Conservation (phyloP, 2,329 filamentous ascomycete genomes). For the Mycosphaerella arachidis region DNA sequence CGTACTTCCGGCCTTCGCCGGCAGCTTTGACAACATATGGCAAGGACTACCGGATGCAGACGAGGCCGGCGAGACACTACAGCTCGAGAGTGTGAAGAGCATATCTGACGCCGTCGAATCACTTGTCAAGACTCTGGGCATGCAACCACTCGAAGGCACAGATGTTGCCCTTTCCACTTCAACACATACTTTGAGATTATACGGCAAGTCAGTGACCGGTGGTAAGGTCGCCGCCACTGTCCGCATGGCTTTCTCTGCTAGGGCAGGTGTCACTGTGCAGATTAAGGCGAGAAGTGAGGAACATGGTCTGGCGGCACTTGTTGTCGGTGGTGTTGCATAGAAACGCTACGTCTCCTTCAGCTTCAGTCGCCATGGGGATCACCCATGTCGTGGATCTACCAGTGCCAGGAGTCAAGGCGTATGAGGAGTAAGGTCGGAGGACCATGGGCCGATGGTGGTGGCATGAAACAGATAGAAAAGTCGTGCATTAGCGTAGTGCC, state of each 20-base stretch:
- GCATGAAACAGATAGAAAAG: constrained; percentile 1
- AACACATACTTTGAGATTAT: constrained; percentile 90
- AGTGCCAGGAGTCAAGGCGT: neutral
- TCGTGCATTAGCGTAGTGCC: neutral
- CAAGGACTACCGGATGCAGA: constrained; percentile 70
- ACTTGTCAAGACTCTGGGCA: constrained; percentile 75
- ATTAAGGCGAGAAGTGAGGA: constrained; percentile 89
- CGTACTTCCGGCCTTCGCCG: constrained; percentile 85
- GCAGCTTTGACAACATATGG: constrained; percentile 95
- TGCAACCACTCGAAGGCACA: constrained; percentile 91
- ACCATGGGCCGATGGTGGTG: neutral
- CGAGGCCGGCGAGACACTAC: constrained; percentile 85
- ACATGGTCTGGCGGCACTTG: constrained; percentile 77
- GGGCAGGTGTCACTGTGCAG: constrained; percentile 93
- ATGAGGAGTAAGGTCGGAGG: neutral
- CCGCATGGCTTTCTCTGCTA: constrained; percentile 89
- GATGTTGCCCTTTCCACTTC: constrained; percentile 84
- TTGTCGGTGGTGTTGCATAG: constrained; percentile 79
- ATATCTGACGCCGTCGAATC: constrained; percentile 95
- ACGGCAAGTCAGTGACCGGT: constrained; percentile 89
- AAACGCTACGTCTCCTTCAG: constrained; percentile 19
- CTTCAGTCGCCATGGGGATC: neutral
- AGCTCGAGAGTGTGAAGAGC: constrained; percentile 81
- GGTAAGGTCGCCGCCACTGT: constrained; percentile 83
- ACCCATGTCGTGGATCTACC: neutral